Evolutionary conservation across 352 stramenopile genomes (phyloP), one percentile per base, ranked within the genome.

Genomic region (Thraustochytrium striatum): DNA sequence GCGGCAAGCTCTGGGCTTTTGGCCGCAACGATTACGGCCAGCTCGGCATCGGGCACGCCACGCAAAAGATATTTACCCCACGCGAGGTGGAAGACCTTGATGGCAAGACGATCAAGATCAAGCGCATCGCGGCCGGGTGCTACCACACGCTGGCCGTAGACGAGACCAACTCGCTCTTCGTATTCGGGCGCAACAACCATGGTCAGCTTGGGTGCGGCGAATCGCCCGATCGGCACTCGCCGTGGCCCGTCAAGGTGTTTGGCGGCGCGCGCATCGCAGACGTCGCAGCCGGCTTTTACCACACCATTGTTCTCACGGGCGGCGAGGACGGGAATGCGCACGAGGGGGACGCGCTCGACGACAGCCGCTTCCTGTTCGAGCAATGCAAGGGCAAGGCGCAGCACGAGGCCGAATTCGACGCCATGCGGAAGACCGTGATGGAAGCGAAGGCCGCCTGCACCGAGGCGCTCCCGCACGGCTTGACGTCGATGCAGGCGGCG

Each of bases 181-280:
- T 97, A 0, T 97, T 95, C 84, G 92, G 92, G 3, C 83, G 91
- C n/a, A 97, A 97, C 72, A 96, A 97, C 61, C 92, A 97, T 55
- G 93, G 93, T 0, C 92, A 97, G 83, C 81, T 97, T 0, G 92
- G 91, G 5, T 96, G 90, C 0, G 91, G 91, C 0, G 92, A 97
- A 68, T 92, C 89, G 0, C 92, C 85, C 30, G 92, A 97, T 80
- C 88, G 90, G 1, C 35, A 94, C 19, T 91, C 87, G 75, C 92
- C 92, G 0, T 92, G 88, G 32, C 86, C 90, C 8, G 88, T 97
- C 43, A 90, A 95, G 68, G 87, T 91, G 35, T 97, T 97, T 79
- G 82, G 94, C 3, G 92, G 90, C 0, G 94, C 96, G 47, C 86
- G 89, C 38, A 85, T 97, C 11, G 88, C 90, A 3, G 86, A 93